These are phyloP conservation scores for Malassezia sympodialis DNA, from an alignment of 1,284 basidiomycete genomes.

Conservation along the genomic window DNA sequence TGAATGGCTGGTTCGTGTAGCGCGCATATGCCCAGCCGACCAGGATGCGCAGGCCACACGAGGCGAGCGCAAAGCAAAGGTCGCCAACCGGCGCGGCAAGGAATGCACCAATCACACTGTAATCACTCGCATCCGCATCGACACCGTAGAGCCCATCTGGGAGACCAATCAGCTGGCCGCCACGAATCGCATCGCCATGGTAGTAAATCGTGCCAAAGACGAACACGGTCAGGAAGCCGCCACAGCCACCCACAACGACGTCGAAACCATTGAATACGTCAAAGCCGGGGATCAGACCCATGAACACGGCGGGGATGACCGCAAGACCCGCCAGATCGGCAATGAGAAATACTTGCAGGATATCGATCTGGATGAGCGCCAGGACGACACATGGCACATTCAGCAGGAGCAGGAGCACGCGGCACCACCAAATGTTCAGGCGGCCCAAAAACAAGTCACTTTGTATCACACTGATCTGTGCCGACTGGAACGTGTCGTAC, in stretches of 20 bases:
- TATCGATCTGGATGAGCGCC: constrained; percentile 45
- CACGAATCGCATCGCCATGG: constrained; percentile 25
- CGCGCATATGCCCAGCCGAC: constrained; percentile 22
- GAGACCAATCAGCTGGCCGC: constrained; percentile 34
- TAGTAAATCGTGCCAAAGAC: constrained; percentile 44
- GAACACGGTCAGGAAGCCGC: constrained; percentile 47
- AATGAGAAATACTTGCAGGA: constrained; percentile 46
- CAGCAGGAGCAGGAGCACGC: constrained; percentile 34
- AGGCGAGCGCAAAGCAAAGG: constrained; percentile 33
- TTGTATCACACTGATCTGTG: constrained; percentile 47
- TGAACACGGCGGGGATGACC: constrained; percentile 37
- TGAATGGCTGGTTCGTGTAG: constrained; percentile 22
- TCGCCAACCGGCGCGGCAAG: constrained; percentile 42
- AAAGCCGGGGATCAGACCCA: constrained; percentile 36
- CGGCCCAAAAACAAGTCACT: constrained; percentile 46
- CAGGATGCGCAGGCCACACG: constrained; percentile 19
- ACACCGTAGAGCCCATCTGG: constrained; percentile 38
- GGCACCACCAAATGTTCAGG: constrained; percentile 47
- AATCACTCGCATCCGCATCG: constrained; percentile 25
- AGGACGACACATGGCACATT: constrained; percentile 43
- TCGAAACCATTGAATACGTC: constrained; percentile 45
- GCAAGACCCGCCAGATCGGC: constrained; percentile 45
- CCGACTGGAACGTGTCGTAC: constrained; percentile 48
- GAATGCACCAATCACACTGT: constrained; percentile 44
- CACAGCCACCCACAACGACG: constrained; percentile 43